A percentile compares a stretch with the other conserved stretches of the same genome.
Conservation (phyloP, 441 rosid species). For the Populus hybrid region DNA sequence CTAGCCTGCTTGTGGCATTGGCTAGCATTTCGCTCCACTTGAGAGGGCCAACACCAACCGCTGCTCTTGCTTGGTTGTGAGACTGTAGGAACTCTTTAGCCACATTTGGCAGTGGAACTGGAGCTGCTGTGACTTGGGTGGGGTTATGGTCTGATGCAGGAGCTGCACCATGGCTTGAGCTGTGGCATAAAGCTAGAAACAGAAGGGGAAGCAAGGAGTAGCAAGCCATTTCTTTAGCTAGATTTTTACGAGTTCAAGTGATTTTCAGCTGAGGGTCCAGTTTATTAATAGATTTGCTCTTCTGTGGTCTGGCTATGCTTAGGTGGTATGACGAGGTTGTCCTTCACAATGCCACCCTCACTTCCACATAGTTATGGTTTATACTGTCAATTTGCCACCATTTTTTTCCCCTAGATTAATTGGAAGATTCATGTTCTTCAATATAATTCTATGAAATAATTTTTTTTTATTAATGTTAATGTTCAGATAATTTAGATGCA, state of each 20-base stretch:
- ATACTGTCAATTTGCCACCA: background rate
- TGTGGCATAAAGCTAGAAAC: conserved; percentile 23
- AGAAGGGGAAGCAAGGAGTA: conserved; percentile 29
- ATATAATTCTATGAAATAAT: too few relatives aligned
- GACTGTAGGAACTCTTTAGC: conserved; percentile 53
- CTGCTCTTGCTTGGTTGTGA: conserved; percentile 75
- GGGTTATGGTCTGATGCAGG: conserved; percentile 13
- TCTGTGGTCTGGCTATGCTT: background rate
- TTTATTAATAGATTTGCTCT: background rate
- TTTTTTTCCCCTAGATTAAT: too few relatives aligned
- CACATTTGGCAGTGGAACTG: background rate
- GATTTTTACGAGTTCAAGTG: background rate
- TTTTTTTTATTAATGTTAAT: too few relatives aligned
- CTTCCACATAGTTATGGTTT: background rate
- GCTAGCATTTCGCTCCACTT: conserved; percentile 59
- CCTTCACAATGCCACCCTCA: background rate
- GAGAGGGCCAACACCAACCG: conserved; percentile 58
- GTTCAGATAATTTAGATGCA: too few relatives aligned
- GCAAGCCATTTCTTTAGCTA: conserved; percentile 19
- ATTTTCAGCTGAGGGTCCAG: background rate
- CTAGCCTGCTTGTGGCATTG: conserved; percentile 42
- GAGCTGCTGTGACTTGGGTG: conserved; percentile 11
- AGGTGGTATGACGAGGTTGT: background rate
- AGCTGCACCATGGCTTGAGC: conserved; percentile 15
- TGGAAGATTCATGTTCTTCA: background rate